Percentiles rank a stretch among this genome's conserved stretches.
phyloP scores from a whole-genome alignment of 176 grass and related monocot species.

The Ampelocalamus luodianensis region DNA sequence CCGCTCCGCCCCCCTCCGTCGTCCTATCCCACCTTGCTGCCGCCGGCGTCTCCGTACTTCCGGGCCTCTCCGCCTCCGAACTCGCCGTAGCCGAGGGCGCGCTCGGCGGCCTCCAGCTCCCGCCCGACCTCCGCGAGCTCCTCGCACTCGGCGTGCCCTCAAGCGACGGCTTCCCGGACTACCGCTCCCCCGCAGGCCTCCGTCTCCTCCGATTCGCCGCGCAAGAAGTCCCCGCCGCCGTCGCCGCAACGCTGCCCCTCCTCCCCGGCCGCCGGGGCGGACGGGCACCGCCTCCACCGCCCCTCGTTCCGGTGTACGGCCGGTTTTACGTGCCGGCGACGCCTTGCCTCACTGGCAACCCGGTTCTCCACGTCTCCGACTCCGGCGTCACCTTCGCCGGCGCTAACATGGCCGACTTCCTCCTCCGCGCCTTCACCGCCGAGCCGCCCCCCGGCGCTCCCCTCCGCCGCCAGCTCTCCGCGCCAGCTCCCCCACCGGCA shows the following conservation, averaged over 20 bases:
- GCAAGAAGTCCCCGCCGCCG: slow-evolving; percentile 45
- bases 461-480: slow-evolving; percentile 60
- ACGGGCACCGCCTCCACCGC: slow-evolving; percentile 25
- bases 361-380: slow-evolving; percentile 75
- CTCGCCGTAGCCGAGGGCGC: slow-evolving; percentile 59
- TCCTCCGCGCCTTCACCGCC: slow-evolving; percentile 62
- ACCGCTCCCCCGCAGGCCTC: slow-evolving; percentile 49
- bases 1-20: slow-evolving; percentile 43
- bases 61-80: slow-evolving; percentile 66
- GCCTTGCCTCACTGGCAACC: slow-evolving; percentile 71
- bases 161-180: slow-evolving; percentile 61
- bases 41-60: slow-evolving; percentile 48
- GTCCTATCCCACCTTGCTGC: slow-evolving; percentile 62
- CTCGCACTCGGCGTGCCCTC: slow-evolving; percentile 66
- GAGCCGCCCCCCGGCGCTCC: slow-evolving; percentile 43
- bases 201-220: slow-evolving; percentile 54
- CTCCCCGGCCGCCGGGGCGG: slow-evolving; percentile 19
- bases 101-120: slow-evolving; percentile 61
- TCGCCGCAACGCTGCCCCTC: slow-evolving; percentile 41
- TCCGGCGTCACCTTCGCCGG: slow-evolving; percentile 60
- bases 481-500: slow-evolving; percentile 42
- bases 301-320: slow-evolving; percentile 53
- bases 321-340: slow-evolving; percentile 64
- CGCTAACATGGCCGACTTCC: slow-evolving; percentile 68
- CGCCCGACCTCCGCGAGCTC: slow-evolving; percentile 65